Conservation (phyloP, 305 asterid genomes). For the Fraxinus angustifolia region DNA sequence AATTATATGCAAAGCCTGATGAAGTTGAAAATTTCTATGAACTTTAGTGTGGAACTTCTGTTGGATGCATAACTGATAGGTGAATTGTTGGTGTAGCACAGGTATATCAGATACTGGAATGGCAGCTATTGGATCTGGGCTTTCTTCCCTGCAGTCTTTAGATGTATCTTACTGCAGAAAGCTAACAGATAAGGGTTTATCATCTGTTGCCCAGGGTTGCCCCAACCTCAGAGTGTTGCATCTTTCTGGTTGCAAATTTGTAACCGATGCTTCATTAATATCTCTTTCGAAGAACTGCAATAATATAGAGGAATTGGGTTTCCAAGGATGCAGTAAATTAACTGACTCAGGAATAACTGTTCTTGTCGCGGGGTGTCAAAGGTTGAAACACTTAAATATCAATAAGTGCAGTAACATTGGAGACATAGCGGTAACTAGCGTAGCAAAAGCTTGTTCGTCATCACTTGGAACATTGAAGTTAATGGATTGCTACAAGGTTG, state of each 20-base stretch:
- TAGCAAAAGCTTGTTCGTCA: conserved; percentile 35
- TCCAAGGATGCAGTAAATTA: conserved; percentile 45
- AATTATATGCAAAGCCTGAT: background rate
- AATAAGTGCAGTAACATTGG: conserved; percentile 47
- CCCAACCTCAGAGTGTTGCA: conserved; percentile 37
- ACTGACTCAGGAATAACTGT: conserved; percentile 36
- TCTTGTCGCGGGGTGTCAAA: conserved; percentile 42
- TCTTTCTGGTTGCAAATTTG: conserved; percentile 46
- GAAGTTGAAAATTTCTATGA: background rate
- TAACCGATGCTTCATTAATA: conserved; percentile 32
- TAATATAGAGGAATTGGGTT: conserved; percentile 37
- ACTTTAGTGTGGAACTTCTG: background rate
- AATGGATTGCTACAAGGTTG: conserved; percentile 45
- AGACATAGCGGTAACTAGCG: conserved; percentile 35
- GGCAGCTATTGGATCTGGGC: conserved; percentile 34
- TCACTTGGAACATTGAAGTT: conserved; percentile 38
- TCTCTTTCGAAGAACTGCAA: conserved; percentile 24
- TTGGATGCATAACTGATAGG: background rate
- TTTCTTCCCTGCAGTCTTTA: conserved; percentile 40
- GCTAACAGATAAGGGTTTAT: conserved; percentile 45
- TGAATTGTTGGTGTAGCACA: conserved; percentile 17
- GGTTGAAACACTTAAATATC: conserved; percentile 37
- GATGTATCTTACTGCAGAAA: conserved; percentile 51
- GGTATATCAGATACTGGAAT: conserved; percentile 47
- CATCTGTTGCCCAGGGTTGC: conserved; percentile 43